These are phyloP conservation scores for Leccinellum luteum DNA, from an alignment of 768 basidiomycete species.

Conservation along the genomic window DNA sequence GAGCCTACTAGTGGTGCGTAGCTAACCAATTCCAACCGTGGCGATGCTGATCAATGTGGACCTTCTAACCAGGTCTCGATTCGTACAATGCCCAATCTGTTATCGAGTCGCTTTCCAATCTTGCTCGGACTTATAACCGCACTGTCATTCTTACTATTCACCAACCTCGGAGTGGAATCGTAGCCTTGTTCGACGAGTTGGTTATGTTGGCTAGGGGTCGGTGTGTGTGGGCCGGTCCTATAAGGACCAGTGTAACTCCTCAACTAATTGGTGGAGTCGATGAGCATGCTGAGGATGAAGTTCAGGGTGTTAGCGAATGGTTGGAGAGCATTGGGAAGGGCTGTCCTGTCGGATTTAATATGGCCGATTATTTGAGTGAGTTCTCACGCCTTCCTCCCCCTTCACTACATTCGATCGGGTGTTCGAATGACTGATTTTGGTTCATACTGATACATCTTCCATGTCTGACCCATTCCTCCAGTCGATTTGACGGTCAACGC, in stretches of 20 bases:
- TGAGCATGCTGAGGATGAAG: slow-evolving; percentile 12
- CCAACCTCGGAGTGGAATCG: slow-evolving; percentile 97
- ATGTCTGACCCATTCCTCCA: slow-evolving; percentile 26
- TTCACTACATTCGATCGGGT: neutral
- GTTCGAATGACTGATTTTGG: neutral
- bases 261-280: slow-evolving; percentile 7
- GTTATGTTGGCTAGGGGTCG: slow-evolving; percentile 84
- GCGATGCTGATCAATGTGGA: slow-evolving; percentile 1
- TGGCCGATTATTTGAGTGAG: slow-evolving; percentile 94
- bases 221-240: slow-evolving; percentile 33
- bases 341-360: slow-evolving; percentile 94
- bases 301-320: slow-evolving; percentile 48
- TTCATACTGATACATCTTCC: neutral
- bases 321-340: slow-evolving; percentile 74
- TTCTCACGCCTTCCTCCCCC: slow-evolving; percentile 10
- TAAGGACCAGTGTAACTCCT: slow-evolving; percentile 14
- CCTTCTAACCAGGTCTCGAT: slow-evolving; percentile 64
- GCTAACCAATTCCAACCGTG: neutral
- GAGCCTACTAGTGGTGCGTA: slow-evolving; percentile 91
- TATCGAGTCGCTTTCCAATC: slow-evolving; percentile 79
- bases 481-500: slow-evolving; percentile 75
- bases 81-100: slow-evolving; percentile 96
- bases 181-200: slow-evolving; percentile 91
- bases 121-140: slow-evolving; percentile 86
- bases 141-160: slow-evolving; percentile 98